Evolutionary conservation across 23 red algal genomes (phyloP).

Genomic region (Gracilaria vermiculophylla): DNA sequence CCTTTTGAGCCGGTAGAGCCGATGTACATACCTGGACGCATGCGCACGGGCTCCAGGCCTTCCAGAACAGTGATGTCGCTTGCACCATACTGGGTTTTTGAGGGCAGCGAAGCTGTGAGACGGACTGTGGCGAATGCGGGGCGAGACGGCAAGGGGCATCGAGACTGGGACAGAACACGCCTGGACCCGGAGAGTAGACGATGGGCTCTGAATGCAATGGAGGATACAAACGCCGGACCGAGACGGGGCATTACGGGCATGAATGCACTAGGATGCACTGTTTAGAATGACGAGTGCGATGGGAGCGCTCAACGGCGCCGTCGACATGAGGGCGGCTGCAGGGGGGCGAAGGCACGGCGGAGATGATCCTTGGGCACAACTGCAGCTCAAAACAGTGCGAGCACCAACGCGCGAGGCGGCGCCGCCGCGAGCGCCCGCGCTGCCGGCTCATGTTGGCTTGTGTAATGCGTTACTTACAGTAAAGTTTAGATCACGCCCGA

Average conservation of each 20-base stretch:
- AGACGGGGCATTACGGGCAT: not conserved
- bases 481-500: no score
- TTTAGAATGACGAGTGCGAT: not conserved
- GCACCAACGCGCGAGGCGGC: not conserved
- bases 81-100: slow-evolving; percentile 71
- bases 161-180: not conserved
- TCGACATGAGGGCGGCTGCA: not conserved
- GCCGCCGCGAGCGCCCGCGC: no score
- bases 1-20: slow-evolving; percentile 93
- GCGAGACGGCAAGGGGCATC: not conserved
- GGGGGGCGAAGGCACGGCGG: not conserved
- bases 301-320: not conserved
- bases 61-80: slow-evolving; percentile 89
- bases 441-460: no score
- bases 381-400: not conserved
- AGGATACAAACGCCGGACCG: not conserved
- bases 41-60: slow-evolving; percentile 91
- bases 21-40: slow-evolving; percentile 99
- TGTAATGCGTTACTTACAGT: no score
- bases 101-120: not conserved
- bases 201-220: not conserved
- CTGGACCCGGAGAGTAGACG: not conserved
- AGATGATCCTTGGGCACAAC: not conserved
- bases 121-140: not conserved
- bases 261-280: not conserved